These are phyloP conservation scores for Macrocybe gigantea DNA, from an alignment of 768 basidiomycete species.

Conservation along the genomic window DNA sequence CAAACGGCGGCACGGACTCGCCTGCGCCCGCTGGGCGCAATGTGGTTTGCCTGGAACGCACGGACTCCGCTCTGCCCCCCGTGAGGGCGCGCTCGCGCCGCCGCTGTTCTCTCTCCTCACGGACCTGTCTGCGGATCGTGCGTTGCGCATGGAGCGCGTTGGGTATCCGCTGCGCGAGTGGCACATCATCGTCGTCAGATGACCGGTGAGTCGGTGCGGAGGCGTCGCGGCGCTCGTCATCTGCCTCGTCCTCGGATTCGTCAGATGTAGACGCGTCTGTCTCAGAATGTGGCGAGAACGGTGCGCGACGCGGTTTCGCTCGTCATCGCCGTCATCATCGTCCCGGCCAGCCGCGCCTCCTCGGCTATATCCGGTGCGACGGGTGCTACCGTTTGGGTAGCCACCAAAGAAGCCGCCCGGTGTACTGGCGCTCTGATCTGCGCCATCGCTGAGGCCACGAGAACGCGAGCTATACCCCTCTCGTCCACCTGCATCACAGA, in stretches of 20 bases:
- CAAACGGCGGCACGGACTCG: conserved; percentile 6
- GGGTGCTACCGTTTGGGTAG: no score
- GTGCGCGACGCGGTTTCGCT: conserved; percentile 17
- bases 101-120: conserved; percentile 59
- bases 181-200: conserved; percentile 71
- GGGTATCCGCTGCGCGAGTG: conserved; percentile 78
- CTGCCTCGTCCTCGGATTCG: conserved; percentile 33
- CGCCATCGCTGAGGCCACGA: background rate
- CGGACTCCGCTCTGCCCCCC: conserved; percentile 13
- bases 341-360: conserved; percentile 31
- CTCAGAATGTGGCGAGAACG: conserved; percentile 27
- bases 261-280: conserved; percentile 32
- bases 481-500: conserved; percentile 6
- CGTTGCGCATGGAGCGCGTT: conserved; percentile 79
- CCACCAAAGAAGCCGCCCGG: no score
- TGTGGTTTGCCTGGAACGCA: conserved; percentile 22
- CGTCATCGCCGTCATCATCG: conserved; percentile 26
- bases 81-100: conserved; percentile 38
- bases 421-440: no score
- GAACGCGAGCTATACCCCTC: conserved; percentile 15
- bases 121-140: conserved; percentile 67
- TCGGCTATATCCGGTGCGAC: conserved; percentile 3
- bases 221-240: conserved; percentile 34
- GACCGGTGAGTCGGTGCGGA: conserved; percentile 12
- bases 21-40: conserved; percentile 32